Evolutionary conservation across 495 filamentous ascomycete genomes (phyloP).

Genomic region (Pyrenopolyporus hunteri): DNA sequence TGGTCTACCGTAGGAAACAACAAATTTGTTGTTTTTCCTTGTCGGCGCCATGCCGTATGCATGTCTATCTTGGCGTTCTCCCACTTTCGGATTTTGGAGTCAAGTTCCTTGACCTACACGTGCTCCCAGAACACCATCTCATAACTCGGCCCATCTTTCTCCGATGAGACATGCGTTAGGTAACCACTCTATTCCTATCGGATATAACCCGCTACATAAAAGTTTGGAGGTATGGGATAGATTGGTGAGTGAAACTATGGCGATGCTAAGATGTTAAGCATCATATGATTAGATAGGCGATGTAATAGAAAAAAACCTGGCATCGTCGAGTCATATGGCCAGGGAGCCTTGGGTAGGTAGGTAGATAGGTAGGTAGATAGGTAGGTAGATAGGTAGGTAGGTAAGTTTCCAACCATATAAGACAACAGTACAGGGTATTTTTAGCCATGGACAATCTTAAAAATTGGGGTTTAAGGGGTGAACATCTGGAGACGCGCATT

Average conservation of each 20-base stretch:
- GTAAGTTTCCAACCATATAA: too few species aligned
- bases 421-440: neutral
- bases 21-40: neutral
- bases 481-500: neutral
- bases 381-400: too few species aligned
- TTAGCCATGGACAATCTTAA: neutral
- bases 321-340: too few species aligned
- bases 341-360: too few species aligned
- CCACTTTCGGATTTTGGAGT: neutral
- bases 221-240: too few species aligned
- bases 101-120: constrained; percentile 22
- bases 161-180: neutral
- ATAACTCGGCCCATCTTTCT: neutral
- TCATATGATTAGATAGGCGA: too few species aligned
- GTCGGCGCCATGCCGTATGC: neutral
- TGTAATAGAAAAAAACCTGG: too few species aligned
- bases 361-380: too few species aligned
- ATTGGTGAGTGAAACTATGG: too few species aligned
- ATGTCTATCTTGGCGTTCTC: constrained; percentile 9
- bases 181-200: too few species aligned
- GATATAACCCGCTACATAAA: too few species aligned
- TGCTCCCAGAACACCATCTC: constrained; percentile 10
- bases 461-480: neutral
- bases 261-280: too few species aligned
- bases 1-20: neutral